Evolutionary conservation across 768 basidiomycete species (phyloP).

Genomic region (Tulasnella calospora): DNA sequence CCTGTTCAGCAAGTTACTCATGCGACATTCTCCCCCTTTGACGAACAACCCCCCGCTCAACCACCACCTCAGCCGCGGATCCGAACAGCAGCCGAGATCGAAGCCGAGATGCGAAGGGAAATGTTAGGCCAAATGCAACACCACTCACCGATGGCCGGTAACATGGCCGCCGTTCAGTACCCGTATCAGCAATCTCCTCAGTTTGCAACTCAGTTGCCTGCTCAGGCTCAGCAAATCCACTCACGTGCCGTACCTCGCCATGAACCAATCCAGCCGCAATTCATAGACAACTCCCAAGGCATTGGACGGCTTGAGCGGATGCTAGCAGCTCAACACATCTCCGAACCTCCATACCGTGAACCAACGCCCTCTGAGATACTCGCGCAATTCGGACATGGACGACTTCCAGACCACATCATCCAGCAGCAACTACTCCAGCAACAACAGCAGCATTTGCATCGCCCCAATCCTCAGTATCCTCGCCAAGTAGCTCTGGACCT

Average conservation of each 20-base stretch:
- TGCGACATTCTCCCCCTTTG: slow-evolving; percentile 22
- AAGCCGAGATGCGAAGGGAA: slow-evolving; percentile 53
- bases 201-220: neutral
- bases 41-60: neutral
- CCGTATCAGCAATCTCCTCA: slow-evolving; percentile 1
- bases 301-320: slow-evolving; percentile 16
- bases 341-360: slow-evolving; percentile 21
- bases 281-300: slow-evolving; percentile 9
- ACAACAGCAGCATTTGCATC: slow-evolving; percentile 37
- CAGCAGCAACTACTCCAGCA: slow-evolving; percentile 35
- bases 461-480: slow-evolving; percentile 58
- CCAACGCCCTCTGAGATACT: slow-evolving; percentile 31
- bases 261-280: slow-evolving; percentile 19
- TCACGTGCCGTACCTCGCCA: neutral
- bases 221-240: slow-evolving; percentile 14
- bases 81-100: slow-evolving; percentile 74
- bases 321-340: slow-evolving; percentile 23
- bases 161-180: neutral
- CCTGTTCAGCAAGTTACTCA: neutral
- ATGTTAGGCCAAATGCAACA: neutral
- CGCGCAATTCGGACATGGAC: neutral
- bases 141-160: neutral
- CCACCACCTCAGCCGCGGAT: slow-evolving; percentile 35
- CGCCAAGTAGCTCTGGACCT: slow-evolving; percentile 56
- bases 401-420: slow-evolving; percentile 40